These are phyloP conservation scores for Podaxis pistillaris DNA, from an alignment of 768 basidiomycete genomes.

Conservation along the genomic window DNA sequence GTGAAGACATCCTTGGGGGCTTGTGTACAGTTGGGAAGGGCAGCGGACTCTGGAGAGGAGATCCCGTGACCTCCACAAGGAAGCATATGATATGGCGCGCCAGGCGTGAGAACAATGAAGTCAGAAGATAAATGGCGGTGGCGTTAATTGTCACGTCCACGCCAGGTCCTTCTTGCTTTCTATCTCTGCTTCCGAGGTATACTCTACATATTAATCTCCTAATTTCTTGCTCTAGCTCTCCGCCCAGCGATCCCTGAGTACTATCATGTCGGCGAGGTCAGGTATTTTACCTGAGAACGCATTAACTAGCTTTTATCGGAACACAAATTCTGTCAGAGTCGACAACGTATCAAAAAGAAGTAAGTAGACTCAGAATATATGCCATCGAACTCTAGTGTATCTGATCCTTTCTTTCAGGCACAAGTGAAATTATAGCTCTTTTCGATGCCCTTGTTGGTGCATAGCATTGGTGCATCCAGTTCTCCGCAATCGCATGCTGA, in stretches of 20 bases:
- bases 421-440: slow-evolving; percentile 50
- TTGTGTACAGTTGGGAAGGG: too few species aligned
- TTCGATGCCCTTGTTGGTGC: slow-evolving; percentile 59
- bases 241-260: slow-evolving; percentile 8
- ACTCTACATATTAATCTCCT: neutral
- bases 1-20: slow-evolving; percentile 32
- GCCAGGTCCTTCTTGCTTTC: slow-evolving; percentile 22
- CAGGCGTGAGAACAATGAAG: slow-evolving; percentile 9
- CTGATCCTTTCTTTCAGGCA: slow-evolving; percentile 17
- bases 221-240: slow-evolving; percentile 11
- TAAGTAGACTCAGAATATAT: slow-evolving; percentile 17
- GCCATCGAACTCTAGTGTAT: neutral
- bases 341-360: slow-evolving; percentile 45
- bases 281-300: slow-evolving; percentile 17
- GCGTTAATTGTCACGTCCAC: slow-evolving; percentile 10
- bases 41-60: neutral
- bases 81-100: neutral
- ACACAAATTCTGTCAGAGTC: slow-evolving; percentile 44
- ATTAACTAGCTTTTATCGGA: slow-evolving; percentile 2
- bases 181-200: slow-evolving; percentile 14
- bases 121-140: neutral
- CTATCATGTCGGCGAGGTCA: slow-evolving; percentile 30
- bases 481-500: neutral
- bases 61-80: neutral
- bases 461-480: neutral